Percentiles rank a stretch among this genome's conserved stretches.
These are phyloP conservation scores for Pythium aristosporum DNA, from an alignment of 352 stramenopile species.

Conservation along the genomic window DNA sequence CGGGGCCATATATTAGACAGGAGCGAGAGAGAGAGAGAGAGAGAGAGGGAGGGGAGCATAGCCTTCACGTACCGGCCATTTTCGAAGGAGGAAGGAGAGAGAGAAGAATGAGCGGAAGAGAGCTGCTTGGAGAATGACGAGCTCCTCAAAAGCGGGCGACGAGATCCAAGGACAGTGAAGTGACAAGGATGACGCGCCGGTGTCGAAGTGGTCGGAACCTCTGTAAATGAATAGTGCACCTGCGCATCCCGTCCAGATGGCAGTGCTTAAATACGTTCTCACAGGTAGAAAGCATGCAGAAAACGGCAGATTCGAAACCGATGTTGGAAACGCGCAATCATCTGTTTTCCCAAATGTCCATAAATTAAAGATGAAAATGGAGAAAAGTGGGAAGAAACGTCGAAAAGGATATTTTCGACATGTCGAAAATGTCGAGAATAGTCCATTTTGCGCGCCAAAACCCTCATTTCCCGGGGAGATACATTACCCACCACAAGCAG, in stretches of 20 bases:
- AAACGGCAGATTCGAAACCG: neutral
- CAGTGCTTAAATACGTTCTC: neutral
- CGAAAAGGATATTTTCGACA: slow-evolving; percentile 3
- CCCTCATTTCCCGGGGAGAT: neutral
- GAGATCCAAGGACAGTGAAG: slow-evolving; percentile 12
- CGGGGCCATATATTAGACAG: too few species aligned
- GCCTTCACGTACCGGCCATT: slow-evolving; percentile 26
- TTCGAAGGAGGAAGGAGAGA: neutral
- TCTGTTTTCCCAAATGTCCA: neutral
- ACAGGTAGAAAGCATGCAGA: neutral
- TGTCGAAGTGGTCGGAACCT: slow-evolving; percentile 23
- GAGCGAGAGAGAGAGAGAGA: too few species aligned
- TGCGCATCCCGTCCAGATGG: too few species aligned
- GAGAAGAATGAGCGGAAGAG: neutral
- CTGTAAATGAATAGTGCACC: neutral
- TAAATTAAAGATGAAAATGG: neutral
- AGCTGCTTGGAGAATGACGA: slow-evolving; percentile 22
- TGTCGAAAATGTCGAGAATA: slow-evolving; percentile 17
- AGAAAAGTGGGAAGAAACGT: neutral
- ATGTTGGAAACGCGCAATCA: slow-evolving; percentile 1
- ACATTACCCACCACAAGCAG: neutral
- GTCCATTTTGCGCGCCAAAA: slow-evolving; percentile 18
- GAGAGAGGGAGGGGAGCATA: neutral
- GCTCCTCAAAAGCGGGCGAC: neutral
- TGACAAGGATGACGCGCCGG: slow-evolving; percentile 28